phyloP scores from a whole-genome alignment of 163 green algal genomes.

The Volvox carteri region DNA sequence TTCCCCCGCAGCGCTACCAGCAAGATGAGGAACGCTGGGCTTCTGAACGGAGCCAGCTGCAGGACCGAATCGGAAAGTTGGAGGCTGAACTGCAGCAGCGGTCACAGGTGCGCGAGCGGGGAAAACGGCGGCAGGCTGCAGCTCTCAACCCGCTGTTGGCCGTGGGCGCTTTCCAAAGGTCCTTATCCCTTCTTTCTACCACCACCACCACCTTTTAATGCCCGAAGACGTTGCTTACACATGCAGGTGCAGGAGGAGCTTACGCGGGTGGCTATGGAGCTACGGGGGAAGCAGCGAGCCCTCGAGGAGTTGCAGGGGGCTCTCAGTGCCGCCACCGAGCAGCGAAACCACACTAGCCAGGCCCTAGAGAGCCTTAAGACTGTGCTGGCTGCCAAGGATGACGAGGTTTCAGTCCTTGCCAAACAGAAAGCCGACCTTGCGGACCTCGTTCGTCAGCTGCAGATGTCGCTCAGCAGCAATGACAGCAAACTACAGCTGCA shows the following conservation, averaged over 20 bases:
- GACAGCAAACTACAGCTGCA: slow-evolving; percentile 59
- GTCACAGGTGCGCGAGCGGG: slow-evolving; percentile 3
- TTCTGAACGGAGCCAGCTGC: slow-evolving; percentile 1
- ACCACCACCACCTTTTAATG: background rate
- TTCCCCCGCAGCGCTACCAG: slow-evolving; percentile 35
- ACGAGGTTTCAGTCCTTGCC: slow-evolving; percentile 21
- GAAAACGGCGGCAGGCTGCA: no score
- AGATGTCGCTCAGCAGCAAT: slow-evolving; percentile 43
- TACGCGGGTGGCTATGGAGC: background rate
- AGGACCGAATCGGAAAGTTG: slow-evolving; percentile 30
- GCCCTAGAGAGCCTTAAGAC: slow-evolving; percentile 25
- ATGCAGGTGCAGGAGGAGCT: slow-evolving; percentile 36
- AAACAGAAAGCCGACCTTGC: slow-evolving; percentile 49
- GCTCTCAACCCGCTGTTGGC: no score
- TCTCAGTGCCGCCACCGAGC: background rate
- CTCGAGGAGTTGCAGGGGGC: slow-evolving; percentile 50
- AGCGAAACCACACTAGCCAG: slow-evolving; percentile 12
- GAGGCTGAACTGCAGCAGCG: slow-evolving; percentile 16
- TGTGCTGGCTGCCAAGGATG: slow-evolving; percentile 40
- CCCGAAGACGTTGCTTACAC: no score
- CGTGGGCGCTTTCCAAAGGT: no score
- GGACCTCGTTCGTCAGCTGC: slow-evolving; percentile 44
- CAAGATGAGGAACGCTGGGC: slow-evolving; percentile 54
- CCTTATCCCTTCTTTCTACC: no score
- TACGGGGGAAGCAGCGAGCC: slow-evolving; percentile 19